Percentiles rank a stretch among this genome's conserved stretches.
phyloP scores from a whole-genome alignment of 176 grass and related monocot species.

The Musa itinerans region DNA sequence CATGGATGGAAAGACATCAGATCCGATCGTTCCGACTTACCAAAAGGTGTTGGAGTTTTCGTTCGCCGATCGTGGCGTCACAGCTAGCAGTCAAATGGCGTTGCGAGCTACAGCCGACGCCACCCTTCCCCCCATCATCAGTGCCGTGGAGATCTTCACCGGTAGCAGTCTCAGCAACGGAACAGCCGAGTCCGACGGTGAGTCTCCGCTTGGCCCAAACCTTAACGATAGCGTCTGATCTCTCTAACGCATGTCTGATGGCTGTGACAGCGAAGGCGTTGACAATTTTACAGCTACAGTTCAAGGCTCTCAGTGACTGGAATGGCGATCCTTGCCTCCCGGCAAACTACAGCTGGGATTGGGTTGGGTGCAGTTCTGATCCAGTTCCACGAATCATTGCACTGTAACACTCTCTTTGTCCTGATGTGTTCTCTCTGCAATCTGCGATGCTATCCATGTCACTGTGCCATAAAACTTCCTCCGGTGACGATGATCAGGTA shows the following conservation, averaged over 20 bases:
- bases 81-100: neutral
- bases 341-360: neutral
- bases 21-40: neutral
- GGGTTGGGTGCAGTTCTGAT: constrained; percentile 1
- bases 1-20: neutral
- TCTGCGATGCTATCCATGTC: too few species aligned
- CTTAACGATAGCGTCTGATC: neutral
- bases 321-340: constrained; percentile 4
- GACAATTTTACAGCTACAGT: neutral
- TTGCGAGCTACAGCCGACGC: neutral
- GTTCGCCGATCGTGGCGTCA: neutral
- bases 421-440: too few species aligned
- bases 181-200: neutral
- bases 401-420: neutral
- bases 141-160: constrained; percentile 8
- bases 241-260: neutral
- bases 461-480: neutral
- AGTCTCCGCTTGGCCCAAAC: neutral
- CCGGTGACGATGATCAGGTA: neutral
- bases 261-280: neutral
- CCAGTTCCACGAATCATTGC: neutral
- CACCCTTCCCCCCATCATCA: constrained; percentile 1
- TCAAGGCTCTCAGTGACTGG: neutral
- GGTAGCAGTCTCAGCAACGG: neutral
- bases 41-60: neutral